Conservation (phyloP, 2,329 filamentous ascomycete species). For the Phoma herbarum region DNA sequence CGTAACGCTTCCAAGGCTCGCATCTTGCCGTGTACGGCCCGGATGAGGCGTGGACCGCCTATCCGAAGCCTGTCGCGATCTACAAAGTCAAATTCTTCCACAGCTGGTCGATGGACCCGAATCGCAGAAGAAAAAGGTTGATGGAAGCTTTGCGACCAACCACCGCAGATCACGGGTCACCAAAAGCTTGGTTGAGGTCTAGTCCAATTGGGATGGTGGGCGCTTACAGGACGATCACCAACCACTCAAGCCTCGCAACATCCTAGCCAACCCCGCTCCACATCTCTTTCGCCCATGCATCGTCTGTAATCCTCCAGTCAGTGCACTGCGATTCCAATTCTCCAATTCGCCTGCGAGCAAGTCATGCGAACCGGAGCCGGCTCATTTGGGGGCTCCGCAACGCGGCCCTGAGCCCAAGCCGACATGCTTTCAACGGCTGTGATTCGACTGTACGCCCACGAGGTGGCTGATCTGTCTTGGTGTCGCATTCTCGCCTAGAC, state of each 20-base stretch:
- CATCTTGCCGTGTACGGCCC: constrained; percentile 7
- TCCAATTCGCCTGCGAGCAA: constrained; percentile 42
- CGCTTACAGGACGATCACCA: constrained; percentile 27
- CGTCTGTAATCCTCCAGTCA: constrained; percentile 36
- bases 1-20: constrained; percentile 3
- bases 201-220: constrained; percentile 26
- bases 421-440: constrained; percentile 25
- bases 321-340: constrained; percentile 24
- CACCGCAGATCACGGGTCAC: constrained; percentile 23
- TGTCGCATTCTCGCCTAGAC: constrained; percentile 24
- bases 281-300: constrained; percentile 40
- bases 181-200: constrained; percentile 32
- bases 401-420: constrained; percentile 26
- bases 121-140: constrained; percentile 9
- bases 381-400: constrained; percentile 28
- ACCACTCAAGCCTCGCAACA: constrained; percentile 31
- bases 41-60: constrained; percentile 11
- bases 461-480: constrained; percentile 34
- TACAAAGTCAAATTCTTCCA: background rate
- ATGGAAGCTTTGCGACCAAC: constrained; percentile 29
- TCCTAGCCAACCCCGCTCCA: constrained; percentile 37
- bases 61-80: constrained; percentile 11
- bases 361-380: constrained; percentile 49
- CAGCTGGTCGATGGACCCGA: constrained; percentile 1
- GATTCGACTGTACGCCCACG: constrained; percentile 39